Evolutionary conservation across 2,329 filamentous ascomycete genomes (phyloP), one percentile per base, ranked within the genome.

Genomic region (Nemania sp.): DNA sequence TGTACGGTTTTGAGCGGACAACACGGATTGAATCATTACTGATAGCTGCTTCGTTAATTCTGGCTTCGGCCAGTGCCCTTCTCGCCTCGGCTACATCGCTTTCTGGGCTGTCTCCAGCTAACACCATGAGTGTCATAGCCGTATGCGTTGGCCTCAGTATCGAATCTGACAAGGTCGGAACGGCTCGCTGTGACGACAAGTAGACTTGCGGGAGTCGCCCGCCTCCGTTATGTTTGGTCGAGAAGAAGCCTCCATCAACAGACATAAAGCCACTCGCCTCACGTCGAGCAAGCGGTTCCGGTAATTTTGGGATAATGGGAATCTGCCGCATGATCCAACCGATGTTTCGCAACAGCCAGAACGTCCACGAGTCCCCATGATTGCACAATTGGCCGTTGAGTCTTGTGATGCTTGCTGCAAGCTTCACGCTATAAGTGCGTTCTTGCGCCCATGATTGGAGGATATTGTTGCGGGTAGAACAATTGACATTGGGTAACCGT

Each of bases 321-420:
- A 68, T 56, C 25, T 49, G 18, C 15, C 59, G 51, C 45, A 65
- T 43, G 37, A 45, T 45, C 58, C 59, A 62, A 5, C 57, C 49
- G 17, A 68, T 40, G 21, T 57, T 59, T 29, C 64, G 68, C 12
- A 63, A 17, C 5, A 70, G 13, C 66, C 66, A 67, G 46, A 67
- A 65, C 2, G 32, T 39, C 20, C 62, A 62, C 11, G 48, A 58
- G 25, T 65, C 63, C 13, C 67, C 68, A 25, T 65, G n/a, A 18
- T 70, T 70, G 50, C 68, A 70, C 21, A 68, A 42, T 18, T 62
- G 50, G n/a, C 66, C 68, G 37, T 69, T 70, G 18, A 65, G 39
- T 25, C 48, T 52, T 1, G 69, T 70, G 40, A 68, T 17, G 7
- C n/a, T 40, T 11, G 68, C 68, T 5, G 69, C 66, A 9, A 65